Evolutionary conservation across 768 basidiomycete species (phyloP), one percentile per base, ranked within the genome.

Genomic region (Clavulina sp.): DNA sequence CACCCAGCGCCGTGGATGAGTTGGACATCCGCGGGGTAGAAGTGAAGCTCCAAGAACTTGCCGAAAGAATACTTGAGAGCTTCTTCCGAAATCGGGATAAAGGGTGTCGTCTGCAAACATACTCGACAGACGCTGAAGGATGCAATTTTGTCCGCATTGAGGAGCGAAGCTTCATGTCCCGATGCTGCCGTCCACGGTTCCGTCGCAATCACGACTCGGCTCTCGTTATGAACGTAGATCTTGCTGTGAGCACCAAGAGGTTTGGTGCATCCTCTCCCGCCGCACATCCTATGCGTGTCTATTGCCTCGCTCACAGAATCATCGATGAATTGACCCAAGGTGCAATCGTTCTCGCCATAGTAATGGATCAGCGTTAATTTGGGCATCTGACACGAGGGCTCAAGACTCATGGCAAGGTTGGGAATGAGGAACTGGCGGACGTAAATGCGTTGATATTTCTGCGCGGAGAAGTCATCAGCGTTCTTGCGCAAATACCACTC

Each of bases 21-120:
- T 59, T 78, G 73, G 60, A 91, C 79, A 56, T 86, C 78, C 31
- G 87, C 77, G 29, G 89, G 91, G 65, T 97, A 95, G 65, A 96
- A 96, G 61, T 89, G 84, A 26, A 93, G 76, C 62, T 99, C 93
- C 28, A 99, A 74, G 64, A 93, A 97, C 59, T 95, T 92, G 32
- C 84, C 87, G 62, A 96, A 93, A 3, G 92, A 96, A 62, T 93
- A 89, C 52, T 81, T 71, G 60, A 87, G 84, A 73, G 92, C 89
- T 63, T 93, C 89, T 58, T 86, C 81, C 1, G 87, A 87, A 34
- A 88, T 78, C 4, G 80, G 81, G 57, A 91, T 84, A 65, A 91
- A 85, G 2, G 87, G 85, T 2, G 86, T 91, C 1, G 80, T 81
- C 4, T 71, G 81, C 29, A 74, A 80, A 62, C 78, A 87, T 24